Conservation (phyloP, 176 grass and related monocot species). For the Neostapfia colusana region DNA sequence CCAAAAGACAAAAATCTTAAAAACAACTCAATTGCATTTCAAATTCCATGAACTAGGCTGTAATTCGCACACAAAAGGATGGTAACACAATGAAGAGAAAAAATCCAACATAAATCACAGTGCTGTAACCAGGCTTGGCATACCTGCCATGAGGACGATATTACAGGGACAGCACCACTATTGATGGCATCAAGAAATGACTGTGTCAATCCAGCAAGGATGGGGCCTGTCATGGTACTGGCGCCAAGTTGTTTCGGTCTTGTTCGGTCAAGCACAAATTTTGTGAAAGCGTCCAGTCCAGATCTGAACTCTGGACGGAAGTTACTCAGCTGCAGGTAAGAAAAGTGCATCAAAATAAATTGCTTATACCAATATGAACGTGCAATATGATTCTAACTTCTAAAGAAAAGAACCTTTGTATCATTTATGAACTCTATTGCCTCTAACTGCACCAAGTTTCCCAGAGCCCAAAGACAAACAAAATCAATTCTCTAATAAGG, state of each 20-base stretch:
- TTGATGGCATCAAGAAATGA: conserved; percentile 98
- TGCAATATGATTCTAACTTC: conserved; percentile 1
- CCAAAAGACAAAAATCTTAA: not conserved
- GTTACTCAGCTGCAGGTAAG: conserved; percentile 63
- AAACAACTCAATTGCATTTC: not conserved
- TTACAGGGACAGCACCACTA: conserved; percentile 81
- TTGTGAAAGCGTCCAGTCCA: conserved; percentile 83
- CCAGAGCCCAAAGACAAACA: not conserved
- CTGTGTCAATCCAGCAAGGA: conserved; percentile 91
- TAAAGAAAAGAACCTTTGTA: not conserved
- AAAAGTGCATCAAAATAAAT: not conserved
- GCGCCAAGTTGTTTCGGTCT: conserved; percentile 92
- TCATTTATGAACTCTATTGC: not conserved
- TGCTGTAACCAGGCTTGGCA: not conserved
- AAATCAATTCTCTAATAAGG: conserved; percentile 1
- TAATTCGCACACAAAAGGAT: not conserved
- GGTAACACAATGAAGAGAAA: not conserved
- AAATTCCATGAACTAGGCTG: conserved; percentile 4
- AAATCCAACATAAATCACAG: not conserved
- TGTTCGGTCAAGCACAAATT: conserved; percentile 91
- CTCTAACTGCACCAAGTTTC: conserved; percentile 21
- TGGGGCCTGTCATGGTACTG: conserved; percentile 91
- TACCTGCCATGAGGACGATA: conserved; percentile 98
- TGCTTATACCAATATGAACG: not conserved
- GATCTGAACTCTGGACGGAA: conserved; percentile 83